A percentile compares a stretch with the other conserved stretches of the same genome.
phyloP scores from a whole-genome alignment of 1,139 yeast species.

The Zygosaccharomyces sapae region DNA sequence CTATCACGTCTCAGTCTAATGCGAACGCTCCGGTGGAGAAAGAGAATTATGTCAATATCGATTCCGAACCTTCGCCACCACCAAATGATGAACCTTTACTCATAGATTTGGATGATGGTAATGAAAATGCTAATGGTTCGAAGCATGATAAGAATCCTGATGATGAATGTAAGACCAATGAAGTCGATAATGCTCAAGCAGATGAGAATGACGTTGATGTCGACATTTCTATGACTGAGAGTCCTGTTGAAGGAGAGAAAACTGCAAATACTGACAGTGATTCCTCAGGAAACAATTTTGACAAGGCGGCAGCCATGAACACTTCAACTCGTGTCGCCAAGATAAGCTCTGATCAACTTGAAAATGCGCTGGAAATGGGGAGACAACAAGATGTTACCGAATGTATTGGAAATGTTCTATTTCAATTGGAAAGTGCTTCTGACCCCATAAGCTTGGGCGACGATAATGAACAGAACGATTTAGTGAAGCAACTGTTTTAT shows the following conservation, averaged over 20 bases:
- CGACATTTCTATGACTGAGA: conserved; percentile 9
- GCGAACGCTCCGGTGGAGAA: conserved; percentile 12
- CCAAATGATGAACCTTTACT: conserved; percentile 5
- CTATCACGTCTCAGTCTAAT: conserved; percentile 3
- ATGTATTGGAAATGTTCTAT: conserved; percentile 91
- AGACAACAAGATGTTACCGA: conserved; percentile 97
- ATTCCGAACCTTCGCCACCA: conserved; percentile 6
- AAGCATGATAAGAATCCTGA: no score
- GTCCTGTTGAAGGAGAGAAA: conserved; percentile 6
- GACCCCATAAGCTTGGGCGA: conserved; percentile 61
- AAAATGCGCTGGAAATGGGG: conserved; percentile 72
- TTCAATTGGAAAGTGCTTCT: conserved; percentile 86
- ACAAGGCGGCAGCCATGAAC: conserved; percentile 11
- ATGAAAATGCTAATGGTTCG: no score
- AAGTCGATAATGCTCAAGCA: conserved; percentile 4
- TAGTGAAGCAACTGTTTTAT: conserved; percentile 72
- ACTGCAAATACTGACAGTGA: conserved; percentile 14
- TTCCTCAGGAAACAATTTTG: conserved; percentile 19
- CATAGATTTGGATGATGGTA: conserved; percentile 10
- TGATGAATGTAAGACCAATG: background rate
- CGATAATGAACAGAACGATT: conserved; percentile 79
- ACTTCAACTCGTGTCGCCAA: conserved; percentile 22
- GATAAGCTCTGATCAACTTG: conserved; percentile 61
- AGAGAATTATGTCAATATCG: conserved; percentile 7
- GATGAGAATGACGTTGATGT: conserved; percentile 11